phyloP scores from a whole-genome alignment of 2,329 filamentous ascomycete species.

The Sporothrix brunneoviolacea region DNA sequence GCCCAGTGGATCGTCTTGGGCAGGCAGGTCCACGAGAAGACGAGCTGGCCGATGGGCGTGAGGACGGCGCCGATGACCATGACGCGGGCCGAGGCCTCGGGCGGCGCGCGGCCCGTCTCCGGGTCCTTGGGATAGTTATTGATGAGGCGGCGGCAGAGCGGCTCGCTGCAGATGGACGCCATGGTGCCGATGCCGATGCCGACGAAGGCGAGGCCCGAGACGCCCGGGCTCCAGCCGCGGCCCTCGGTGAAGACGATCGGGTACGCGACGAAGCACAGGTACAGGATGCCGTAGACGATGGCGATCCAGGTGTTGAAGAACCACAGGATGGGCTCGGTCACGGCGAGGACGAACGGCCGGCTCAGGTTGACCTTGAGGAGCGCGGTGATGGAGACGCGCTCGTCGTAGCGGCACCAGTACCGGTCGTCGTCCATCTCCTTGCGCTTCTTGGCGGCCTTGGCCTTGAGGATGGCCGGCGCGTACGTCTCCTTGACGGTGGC shows the following conservation, averaged over 20 bases:
- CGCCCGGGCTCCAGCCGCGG: conserved; percentile 69
- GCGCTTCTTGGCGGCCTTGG: conserved; percentile 56
- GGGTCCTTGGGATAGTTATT: conserved; percentile 69
- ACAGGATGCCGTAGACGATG: conserved; percentile 74
- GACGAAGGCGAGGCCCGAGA: conserved; percentile 70
- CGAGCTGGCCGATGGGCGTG: conserved; percentile 71
- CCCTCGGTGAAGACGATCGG: conserved; percentile 71
- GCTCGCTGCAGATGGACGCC: conserved; percentile 57
- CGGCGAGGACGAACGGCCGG: conserved; percentile 68
- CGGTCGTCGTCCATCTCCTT: conserved; percentile 64
- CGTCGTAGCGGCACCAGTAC: conserved; percentile 77
- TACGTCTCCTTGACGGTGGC: conserved; percentile 67
- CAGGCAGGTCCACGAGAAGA: conserved; percentile 83
- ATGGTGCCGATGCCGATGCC: conserved; percentile 62
- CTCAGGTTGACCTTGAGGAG: conserved; percentile 70
- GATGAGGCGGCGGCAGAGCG: conserved; percentile 69
- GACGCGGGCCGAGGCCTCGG: conserved; percentile 74
- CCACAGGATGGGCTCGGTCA: conserved; percentile 75
- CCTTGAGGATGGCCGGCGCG: conserved; percentile 60
- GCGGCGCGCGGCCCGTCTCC: conserved; percentile 62
- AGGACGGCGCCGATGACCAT: conserved; percentile 72
- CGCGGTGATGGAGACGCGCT: conserved; percentile 55
- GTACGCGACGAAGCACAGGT: conserved; percentile 85
- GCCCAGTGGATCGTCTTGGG: conserved; percentile 74
- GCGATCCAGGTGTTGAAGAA: conserved; percentile 66